Percentiles rank a stretch among this genome's conserved stretches.
Evolutionary conservation across 2,329 filamentous ascomycete genomes (phyloP).

Genomic region (Sporothrix pseudoabietina): DNA sequence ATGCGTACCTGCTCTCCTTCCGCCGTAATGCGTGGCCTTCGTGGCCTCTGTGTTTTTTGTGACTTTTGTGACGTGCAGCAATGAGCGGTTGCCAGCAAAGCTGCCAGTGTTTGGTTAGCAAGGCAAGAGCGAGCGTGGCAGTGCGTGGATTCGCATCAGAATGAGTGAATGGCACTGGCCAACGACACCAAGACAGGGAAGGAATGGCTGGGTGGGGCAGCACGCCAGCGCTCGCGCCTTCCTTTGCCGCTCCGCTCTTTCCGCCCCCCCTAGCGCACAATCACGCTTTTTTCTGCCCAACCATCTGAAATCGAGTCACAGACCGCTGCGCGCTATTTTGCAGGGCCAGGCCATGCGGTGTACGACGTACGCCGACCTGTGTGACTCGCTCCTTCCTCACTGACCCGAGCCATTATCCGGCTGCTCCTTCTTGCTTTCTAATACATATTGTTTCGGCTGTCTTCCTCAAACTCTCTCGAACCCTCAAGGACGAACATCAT

Average conservation of each 20-base stretch:
- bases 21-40: neutral
- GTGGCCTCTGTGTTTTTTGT: neutral
- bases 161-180: conserved; percentile 16
- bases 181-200: conserved; percentile 15
- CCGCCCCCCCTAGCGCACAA: conserved; percentile 20
- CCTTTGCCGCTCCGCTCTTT: conserved; percentile 30
- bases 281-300: conserved; percentile 14
- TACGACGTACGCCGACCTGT: neutral
- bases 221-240: conserved; percentile 22
- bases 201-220: conserved; percentile 25
- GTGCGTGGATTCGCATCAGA: conserved; percentile 3
- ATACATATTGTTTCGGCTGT: neutral
- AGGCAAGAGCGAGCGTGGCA: conserved; percentile 25
- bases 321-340: conserved; percentile 7
- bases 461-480: neutral
- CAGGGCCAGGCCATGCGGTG: conserved; percentile 1
- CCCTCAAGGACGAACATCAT: neutral
- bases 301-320: conserved; percentile 24
- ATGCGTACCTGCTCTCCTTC: neutral
- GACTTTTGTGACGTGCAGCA: conserved; percentile 21
- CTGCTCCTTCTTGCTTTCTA: neutral
- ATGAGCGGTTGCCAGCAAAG: conserved; percentile 28
- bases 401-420: neutral
- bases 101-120: conserved; percentile 28
- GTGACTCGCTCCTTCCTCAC: conserved; percentile 13